These are phyloP conservation scores for Phialemoniopsis sp. DNA, from an alignment of 2,329 filamentous ascomycete species.

Conservation along the genomic window DNA sequence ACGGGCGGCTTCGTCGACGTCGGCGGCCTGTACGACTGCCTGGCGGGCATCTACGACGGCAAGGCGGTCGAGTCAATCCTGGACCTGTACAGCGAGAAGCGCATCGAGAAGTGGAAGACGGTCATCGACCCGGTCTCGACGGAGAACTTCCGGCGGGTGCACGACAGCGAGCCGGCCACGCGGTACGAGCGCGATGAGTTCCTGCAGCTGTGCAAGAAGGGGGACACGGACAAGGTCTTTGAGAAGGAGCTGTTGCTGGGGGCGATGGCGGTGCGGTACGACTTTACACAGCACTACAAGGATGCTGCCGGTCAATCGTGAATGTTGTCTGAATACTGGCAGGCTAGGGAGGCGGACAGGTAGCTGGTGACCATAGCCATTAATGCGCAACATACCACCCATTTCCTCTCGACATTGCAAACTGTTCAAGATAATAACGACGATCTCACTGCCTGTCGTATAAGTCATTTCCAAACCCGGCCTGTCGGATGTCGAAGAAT, in stretches of 20 bases:
- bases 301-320: neutral
- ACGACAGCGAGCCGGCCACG: constrained; percentile 32
- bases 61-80: constrained; percentile 36
- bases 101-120: constrained; percentile 38
- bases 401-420: too few relatives aligned
- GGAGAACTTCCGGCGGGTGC: constrained; percentile 38
- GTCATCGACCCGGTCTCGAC: constrained; percentile 37
- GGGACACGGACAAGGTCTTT: constrained; percentile 23
- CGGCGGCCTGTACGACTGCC: constrained; percentile 56
- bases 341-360: too few relatives aligned
- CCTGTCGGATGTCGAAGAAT: too few relatives aligned
- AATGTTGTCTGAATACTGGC: too few relatives aligned
- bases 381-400: too few relatives aligned
- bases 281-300: constrained; percentile 40
- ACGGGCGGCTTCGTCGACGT: constrained; percentile 63
- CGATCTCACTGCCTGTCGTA: too few relatives aligned
- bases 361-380: too few relatives aligned
- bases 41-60: constrained; percentile 40
- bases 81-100: constrained; percentile 39
- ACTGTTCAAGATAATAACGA: too few relatives aligned
- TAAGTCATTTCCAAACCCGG: too few relatives aligned
- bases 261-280: constrained; percentile 32
- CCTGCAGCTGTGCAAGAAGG: constrained; percentile 29
- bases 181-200: constrained; percentile 31
- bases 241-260: constrained; percentile 28